A percentile compares a stretch with the other conserved stretches of the same genome.
Evolutionary conservation across 139 green algal species (phyloP).

Genomic region (Chlorella sp.): DNA sequence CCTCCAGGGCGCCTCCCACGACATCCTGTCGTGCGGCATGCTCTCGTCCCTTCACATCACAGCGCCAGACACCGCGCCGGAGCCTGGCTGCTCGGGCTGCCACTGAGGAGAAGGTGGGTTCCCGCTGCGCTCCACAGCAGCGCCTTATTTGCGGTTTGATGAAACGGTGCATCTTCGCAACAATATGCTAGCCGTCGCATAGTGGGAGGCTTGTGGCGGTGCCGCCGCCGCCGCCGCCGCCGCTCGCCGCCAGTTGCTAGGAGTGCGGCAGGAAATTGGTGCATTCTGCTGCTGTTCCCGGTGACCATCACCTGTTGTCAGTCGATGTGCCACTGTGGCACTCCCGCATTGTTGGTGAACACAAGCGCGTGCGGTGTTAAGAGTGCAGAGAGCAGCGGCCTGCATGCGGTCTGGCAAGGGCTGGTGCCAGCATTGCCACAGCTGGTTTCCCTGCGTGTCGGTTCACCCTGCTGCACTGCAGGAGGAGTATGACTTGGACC

Average conservation of each 20-base stretch:
- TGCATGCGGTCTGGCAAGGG: too few relatives aligned
- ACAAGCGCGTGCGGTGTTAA: too few relatives aligned
- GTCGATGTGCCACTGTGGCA: too few relatives aligned
- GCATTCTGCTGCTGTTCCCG: too few relatives aligned
- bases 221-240: not conserved
- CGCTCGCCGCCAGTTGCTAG: not conserved
- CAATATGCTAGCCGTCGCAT: not conserved
- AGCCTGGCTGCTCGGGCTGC: constrained; percentile 2
- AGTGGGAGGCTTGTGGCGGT: not conserved
- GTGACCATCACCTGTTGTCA: too few relatives aligned
- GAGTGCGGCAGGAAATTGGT: too few relatives aligned
- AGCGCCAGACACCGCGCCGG: not conserved
- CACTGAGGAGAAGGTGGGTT: constrained; percentile 26
- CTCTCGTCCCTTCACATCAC: not conserved
- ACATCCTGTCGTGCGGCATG: not conserved
- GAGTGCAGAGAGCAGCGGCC: not conserved
- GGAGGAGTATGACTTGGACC: constrained; percentile 55
- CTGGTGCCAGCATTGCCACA: too few relatives aligned
- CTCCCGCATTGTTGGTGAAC: too few relatives aligned
- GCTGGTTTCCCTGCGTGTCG: too few relatives aligned
- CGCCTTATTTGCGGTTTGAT: too few relatives aligned
- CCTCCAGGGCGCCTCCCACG: not conserved
- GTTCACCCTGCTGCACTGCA: not conserved
- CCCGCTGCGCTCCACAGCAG: not conserved
- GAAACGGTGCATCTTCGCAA: not conserved